Conservation (phyloP, 1,284 basidiomycete genomes). For the Inonotus obliquus region DNA sequence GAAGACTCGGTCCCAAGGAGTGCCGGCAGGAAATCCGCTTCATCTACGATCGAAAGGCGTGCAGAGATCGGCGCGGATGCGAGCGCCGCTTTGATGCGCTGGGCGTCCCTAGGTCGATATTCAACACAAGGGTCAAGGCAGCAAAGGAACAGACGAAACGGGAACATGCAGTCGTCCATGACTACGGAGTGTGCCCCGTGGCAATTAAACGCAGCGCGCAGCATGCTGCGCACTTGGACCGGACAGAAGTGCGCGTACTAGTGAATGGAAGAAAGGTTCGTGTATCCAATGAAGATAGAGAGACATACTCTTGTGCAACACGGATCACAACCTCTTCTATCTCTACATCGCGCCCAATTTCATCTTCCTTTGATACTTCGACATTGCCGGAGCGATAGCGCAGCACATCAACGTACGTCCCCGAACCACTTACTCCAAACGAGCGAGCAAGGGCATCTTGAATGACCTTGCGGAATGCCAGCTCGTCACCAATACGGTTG, state of each 20-base stretch:
- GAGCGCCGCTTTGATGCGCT: conserved; percentile 1
- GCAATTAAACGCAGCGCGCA: neutral
- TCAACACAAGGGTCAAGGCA: neutral
- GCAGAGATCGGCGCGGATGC: neutral
- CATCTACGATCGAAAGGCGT: conserved; percentile 2
- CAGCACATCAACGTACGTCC: conserved; percentile 40
- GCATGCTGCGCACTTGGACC: neutral
- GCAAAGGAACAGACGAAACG: no score
- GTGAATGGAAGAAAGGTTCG: no score
- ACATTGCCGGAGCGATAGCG: conserved; percentile 24
- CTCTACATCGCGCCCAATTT: conserved; percentile 21
- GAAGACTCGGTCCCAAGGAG: neutral
- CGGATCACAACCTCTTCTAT: conserved; percentile 35
- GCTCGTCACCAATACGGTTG: conserved; percentile 26
- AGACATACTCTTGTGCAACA: conserved; percentile 28
- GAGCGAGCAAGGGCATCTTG: conserved; percentile 40
- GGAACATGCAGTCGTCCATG: neutral
- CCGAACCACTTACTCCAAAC: conserved; percentile 37
- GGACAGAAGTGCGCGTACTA: neutral
- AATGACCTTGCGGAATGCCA: conserved; percentile 36
- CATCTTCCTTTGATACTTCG: neutral
- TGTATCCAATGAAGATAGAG: neutral
- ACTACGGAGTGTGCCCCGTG: neutral
- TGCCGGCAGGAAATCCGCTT: conserved; percentile 5
- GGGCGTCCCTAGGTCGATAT: conserved; percentile 1